Evolutionary conservation across 140 eudicot genomes (phyloP), one percentile per base, ranked within the genome.

Genomic region (Oenanthe javanica): DNA sequence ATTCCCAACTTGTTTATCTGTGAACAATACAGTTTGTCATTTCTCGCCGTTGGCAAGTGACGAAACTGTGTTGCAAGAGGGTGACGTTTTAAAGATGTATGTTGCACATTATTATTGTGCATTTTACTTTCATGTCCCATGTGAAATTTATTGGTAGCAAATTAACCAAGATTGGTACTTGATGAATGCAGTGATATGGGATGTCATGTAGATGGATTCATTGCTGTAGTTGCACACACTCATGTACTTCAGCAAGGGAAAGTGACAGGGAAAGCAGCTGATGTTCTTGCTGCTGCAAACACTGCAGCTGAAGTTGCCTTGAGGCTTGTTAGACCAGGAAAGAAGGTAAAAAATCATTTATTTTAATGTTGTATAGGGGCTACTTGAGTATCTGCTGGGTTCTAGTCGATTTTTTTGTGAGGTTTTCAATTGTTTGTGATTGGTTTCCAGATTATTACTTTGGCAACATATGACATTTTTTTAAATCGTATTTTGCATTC

Each of bases 201-300:
- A 75, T 95, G 98, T 81, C 98, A 67, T 67, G 31, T 67, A 11
- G 73, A 67, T 27, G 73, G 73, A 27, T 67, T 67, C 21, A 67
- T 67, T 80, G 97, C 97, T 73, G 91, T 90, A 79, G 92, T 94
- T 81, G 99, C 82, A 14, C 97, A 94, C 81, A 95, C 98, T 16
- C 97, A 91, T 84, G 96, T 85, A 13, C 90, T 95, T 75, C 97
- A 93, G 81, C 84, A 92, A 78, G 97, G 99, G 10, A 92, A 97
- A 16, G 90, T 92, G 10, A 95, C 99, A 10, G 98, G 99, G 23
- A 85, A 90, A 77, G 88, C 86, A 73, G 95, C 98, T 25, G 94
- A 90, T 86, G 92, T 80, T 6, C 83, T 90, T 79, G 94, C 92
- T 5, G 94, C 94, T 51, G 92, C 89, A 7, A 90, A 90, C 79